These are phyloP conservation scores for Vanilla planifolia DNA, from an alignment of 106 monocot genomes.

Conservation along the genomic window DNA sequence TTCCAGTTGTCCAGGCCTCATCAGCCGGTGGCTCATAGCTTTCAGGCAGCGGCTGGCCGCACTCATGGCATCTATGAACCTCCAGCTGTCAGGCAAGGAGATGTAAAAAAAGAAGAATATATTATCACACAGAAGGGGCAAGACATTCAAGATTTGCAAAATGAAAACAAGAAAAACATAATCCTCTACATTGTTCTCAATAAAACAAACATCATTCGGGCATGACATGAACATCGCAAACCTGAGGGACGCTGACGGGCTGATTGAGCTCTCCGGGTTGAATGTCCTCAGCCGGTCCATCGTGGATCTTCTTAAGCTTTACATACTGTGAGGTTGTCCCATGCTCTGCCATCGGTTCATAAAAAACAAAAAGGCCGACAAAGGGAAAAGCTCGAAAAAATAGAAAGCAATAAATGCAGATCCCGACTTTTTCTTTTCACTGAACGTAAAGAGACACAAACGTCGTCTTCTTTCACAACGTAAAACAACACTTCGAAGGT, in stretches of 20 bases:
- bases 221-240: background rate
- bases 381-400: no score
- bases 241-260: conserved; percentile 87
- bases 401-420: no score
- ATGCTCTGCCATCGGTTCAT: conserved; percentile 50
- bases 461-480: no score
- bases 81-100: conserved; percentile 38
- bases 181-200: background rate
- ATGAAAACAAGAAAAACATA: background rate
- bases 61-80: conserved; percentile 68
- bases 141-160: background rate
- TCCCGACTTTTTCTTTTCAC: no score
- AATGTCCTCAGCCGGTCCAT: conserved; percentile 78
- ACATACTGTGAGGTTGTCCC: conserved; percentile 56
- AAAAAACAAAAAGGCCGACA: no score
- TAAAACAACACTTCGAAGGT: no score
- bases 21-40: conserved; percentile 72
- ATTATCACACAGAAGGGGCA: background rate
- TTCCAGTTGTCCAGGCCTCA: conserved; percentile 84
- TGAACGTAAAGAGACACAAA: no score
- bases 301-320: conserved; percentile 84
- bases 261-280: conserved; percentile 92
- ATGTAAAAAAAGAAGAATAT: background rate
- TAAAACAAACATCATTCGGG: background rate
- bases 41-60: conserved; percentile 82